phyloP scores from a whole-genome alignment of 352 stramenopile species.

The Phytopythium chamaehyphon region DNA sequence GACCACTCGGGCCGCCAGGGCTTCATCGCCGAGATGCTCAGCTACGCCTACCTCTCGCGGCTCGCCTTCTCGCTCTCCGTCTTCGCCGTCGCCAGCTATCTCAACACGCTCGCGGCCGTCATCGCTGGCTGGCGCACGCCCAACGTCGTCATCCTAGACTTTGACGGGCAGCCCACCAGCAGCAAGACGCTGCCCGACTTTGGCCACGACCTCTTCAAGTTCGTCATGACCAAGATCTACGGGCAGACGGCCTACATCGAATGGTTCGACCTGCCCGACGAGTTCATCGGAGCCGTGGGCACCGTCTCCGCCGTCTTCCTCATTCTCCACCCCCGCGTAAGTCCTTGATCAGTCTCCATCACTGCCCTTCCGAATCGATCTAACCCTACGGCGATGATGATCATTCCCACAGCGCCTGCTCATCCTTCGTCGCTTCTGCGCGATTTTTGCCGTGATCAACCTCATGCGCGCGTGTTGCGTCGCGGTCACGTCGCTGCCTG shows the following conservation, averaged over 20 bases:
- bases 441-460: slow-evolving; percentile 85
- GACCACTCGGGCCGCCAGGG: slow-evolving; percentile 72
- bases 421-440: slow-evolving; percentile 79
- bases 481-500: slow-evolving; percentile 79
- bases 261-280: slow-evolving; percentile 81
- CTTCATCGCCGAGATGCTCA: slow-evolving; percentile 87
- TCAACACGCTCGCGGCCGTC: slow-evolving; percentile 78
- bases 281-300: slow-evolving; percentile 74
- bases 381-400: slow-evolving; percentile 2
- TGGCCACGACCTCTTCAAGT: slow-evolving; percentile 85
- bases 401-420: slow-evolving; percentile 49
- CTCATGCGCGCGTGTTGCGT: slow-evolving; percentile 84
- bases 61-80: slow-evolving; percentile 75
- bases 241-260: slow-evolving; percentile 79
- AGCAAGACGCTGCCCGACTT: slow-evolving; percentile 80
- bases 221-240: slow-evolving; percentile 82
- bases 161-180: slow-evolving; percentile 52
- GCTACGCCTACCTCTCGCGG: slow-evolving; percentile 79
- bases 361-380: not conserved
- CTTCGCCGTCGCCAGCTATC: slow-evolving; percentile 73
- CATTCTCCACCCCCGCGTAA: slow-evolving; percentile 73
- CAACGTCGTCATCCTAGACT: slow-evolving; percentile 73
- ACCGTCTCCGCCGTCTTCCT: slow-evolving; percentile 64
- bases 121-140: slow-evolving; percentile 84
- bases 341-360: no score